phyloP scores from a whole-genome alignment of 768 basidiomycete genomes.

The Lactarius trivialis region DNA sequence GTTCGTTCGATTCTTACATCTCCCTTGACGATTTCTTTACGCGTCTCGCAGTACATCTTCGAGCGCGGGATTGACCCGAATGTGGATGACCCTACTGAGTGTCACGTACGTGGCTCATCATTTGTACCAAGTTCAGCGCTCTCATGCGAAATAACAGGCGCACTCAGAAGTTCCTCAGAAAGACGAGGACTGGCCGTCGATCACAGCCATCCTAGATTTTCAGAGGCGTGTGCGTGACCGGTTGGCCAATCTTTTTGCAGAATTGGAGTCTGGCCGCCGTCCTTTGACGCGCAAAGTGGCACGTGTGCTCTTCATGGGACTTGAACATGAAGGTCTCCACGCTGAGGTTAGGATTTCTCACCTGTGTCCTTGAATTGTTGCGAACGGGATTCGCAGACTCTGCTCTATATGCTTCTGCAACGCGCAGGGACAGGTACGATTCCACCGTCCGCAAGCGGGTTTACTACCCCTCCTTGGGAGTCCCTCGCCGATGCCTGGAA shows the following conservation, averaged over 20 bases:
- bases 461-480: conserved; percentile 66
- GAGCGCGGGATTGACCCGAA: conserved; percentile 96
- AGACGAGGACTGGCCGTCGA: conserved; percentile 82
- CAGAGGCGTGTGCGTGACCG: conserved; percentile 71
- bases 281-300: conserved; percentile 57
- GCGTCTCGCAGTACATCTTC: conserved; percentile 53
- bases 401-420: conserved; percentile 92
- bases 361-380: not conserved
- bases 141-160: conserved; percentile 38
- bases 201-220: conserved; percentile 66
- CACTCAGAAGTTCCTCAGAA: conserved; percentile 83
- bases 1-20: conserved; percentile 28
- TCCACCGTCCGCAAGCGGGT: conserved; percentile 69
- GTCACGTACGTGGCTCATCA: conserved; percentile 55
- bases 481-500: conserved; percentile 46
- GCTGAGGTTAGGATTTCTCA: conserved; percentile 47
- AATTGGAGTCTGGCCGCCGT: conserved; percentile 47
- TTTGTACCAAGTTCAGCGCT: not conserved
- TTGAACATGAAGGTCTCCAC: conserved; percentile 88
- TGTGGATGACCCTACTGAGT: conserved; percentile 82
- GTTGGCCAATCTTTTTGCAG: conserved; percentile 63
- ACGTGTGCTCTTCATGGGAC: conserved; percentile 84
- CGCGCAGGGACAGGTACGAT: conserved; percentile 70
- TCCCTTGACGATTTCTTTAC: not conserved
- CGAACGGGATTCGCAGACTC: conserved; percentile 41